These are phyloP conservation scores for Creolimax fragrantissima DNA, from an alignment of 78 protist genomes.

Conservation along the genomic window DNA sequence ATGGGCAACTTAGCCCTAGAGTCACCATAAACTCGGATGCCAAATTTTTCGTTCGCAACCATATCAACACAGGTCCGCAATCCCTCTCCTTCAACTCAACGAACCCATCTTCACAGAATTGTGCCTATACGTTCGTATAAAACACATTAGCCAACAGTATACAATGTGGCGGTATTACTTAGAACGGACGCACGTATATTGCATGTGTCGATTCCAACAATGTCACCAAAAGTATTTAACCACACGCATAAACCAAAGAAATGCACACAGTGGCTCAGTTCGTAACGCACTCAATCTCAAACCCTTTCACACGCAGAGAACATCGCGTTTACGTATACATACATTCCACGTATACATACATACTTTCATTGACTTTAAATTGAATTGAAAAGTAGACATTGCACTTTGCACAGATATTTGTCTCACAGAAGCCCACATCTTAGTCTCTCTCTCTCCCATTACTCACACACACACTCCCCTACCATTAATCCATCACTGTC, in stretches of 20 bases:
- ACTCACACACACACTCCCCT: not conserved
- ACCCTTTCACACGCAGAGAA: no score
- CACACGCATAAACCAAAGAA: not conserved
- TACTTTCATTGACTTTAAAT: no score
- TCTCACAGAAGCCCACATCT: no score
- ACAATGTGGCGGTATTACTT: not conserved
- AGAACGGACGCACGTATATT: not conserved
- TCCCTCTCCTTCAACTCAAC: not conserved
- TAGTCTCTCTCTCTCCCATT: no score
- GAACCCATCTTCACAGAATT: not conserved
- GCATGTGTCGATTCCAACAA: not conserved
- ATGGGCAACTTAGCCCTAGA: no score
- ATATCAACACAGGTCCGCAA: not conserved
- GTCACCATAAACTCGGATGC: not conserved
- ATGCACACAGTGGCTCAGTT: not conserved
- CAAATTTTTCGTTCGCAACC: not conserved
- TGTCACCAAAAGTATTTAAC: not conserved
- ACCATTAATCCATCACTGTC: not conserved
- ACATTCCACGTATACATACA: no score
- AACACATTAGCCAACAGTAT: not conserved
- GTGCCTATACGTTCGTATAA: not conserved
- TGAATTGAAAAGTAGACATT: no score
- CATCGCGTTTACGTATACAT: no score
- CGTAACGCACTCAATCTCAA: no score
- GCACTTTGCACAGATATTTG: no score